phyloP scores from a whole-genome alignment of 371 early-diverging fungal species.

The Thermomucor indicae-seudaticae region DNA sequence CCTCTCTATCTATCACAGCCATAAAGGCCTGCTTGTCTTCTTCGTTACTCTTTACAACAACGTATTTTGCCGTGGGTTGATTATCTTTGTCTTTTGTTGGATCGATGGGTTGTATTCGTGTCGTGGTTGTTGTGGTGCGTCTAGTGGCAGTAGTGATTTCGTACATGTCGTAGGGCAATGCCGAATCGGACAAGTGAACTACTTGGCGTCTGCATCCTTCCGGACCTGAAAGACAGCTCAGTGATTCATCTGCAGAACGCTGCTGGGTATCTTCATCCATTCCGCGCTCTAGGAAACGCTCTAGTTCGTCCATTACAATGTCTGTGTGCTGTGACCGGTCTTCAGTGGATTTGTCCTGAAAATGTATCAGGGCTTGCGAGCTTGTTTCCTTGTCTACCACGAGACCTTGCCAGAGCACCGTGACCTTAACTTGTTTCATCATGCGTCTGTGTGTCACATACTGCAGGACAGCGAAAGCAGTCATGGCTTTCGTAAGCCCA shows the following conservation, averaged over 20 bases:
- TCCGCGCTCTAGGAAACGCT: constrained; percentile 19
- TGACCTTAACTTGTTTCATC: constrained; percentile 42
- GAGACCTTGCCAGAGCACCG: constrained; percentile 50
- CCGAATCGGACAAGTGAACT: constrained; percentile 2
- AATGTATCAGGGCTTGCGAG: constrained; percentile 18
- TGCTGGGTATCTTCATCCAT: background rate
- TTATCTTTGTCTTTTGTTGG: too few species aligned
- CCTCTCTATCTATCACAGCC: constrained; percentile 29
- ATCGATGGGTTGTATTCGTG: constrained; percentile 33
- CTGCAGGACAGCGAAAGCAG: constrained; percentile 84
- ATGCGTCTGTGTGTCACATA: constrained; percentile 67
- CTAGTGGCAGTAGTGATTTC: constrained; percentile 35
- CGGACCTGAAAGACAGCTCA: background rate
- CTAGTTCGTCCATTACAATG: constrained; percentile 35
- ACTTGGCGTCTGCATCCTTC: background rate
- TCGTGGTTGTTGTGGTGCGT: constrained; percentile 27
- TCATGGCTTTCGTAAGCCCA: constrained; percentile 75
- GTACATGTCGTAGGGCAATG: constrained; percentile 24
- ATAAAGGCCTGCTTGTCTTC: constrained; percentile 32
- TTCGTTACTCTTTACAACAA: constrained; percentile 28
- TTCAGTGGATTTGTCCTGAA: constrained; percentile 7
- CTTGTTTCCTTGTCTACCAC: constrained; percentile 40
- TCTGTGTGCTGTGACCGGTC: background rate
- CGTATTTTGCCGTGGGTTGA: constrained; percentile 20
- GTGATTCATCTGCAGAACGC: background rate